These are phyloP conservation scores for Hibiscus mutabilis DNA, from an alignment of 345 rosid genomes.

Conservation along the genomic window DNA sequence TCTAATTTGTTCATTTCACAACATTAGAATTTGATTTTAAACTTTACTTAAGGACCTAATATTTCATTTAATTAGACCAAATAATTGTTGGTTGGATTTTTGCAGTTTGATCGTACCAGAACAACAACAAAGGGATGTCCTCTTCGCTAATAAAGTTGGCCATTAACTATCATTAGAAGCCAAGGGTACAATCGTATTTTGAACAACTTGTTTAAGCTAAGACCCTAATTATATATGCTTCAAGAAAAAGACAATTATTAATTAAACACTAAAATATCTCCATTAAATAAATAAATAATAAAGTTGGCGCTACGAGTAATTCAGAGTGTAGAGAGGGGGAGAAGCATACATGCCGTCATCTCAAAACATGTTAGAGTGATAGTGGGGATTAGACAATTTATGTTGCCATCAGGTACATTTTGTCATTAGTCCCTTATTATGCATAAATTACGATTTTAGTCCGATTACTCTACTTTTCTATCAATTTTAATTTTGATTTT, in stretches of 20 bases:
- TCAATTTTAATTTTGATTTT: no score
- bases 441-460: no score
- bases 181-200: background rate
- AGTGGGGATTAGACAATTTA: background rate
- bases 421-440: no score
- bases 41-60: no score
- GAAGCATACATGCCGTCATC: background rate
- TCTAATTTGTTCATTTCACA: no score
- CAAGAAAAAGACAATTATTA: background rate
- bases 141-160: background rate
- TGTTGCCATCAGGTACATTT: no score
- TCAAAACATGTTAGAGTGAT: background rate
- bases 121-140: background rate
- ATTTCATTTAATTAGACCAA: no score
- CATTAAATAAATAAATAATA: background rate
- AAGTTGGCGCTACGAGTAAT: background rate
- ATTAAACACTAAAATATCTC: background rate
- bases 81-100: no score
- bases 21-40: no score
- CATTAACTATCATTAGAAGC: background rate
- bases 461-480: no score
- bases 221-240: background rate
- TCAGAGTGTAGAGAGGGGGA: background rate
- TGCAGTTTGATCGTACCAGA: background rate
- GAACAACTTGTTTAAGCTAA: background rate